Conservation (phyloP, 768 basidiomycete genomes). For the Leccinum aurantiacum region DNA sequence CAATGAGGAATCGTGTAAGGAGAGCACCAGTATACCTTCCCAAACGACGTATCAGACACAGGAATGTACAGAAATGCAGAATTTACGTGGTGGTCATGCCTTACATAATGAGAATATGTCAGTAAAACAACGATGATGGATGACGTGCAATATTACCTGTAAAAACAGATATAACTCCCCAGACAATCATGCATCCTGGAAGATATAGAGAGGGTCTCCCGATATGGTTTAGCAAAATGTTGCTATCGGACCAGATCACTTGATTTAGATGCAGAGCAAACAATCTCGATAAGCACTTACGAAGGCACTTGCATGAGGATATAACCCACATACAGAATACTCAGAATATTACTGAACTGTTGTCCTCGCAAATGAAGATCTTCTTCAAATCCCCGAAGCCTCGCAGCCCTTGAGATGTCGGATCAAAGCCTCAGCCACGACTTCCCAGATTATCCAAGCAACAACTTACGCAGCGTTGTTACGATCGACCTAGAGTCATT, state of each 20-base stretch:
- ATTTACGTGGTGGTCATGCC: conserved; percentile 43
- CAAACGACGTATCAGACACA: conserved; percentile 2
- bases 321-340: conserved; percentile 70
- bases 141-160: conserved; percentile 40
- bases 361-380: conserved; percentile 62
- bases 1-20: conserved; percentile 72
- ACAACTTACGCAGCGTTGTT: conserved; percentile 62
- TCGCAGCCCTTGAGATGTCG: conserved; percentile 53
- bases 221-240: conserved; percentile 67
- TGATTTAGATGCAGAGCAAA: background rate
- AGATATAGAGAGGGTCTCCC: conserved; percentile 71
- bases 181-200: conserved; percentile 64
- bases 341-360: conserved; percentile 67
- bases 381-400: conserved; percentile 67
- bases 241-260: conserved; percentile 40
- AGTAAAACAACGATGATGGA: background rate
- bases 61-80: background rate
- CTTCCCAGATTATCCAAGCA: background rate
- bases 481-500: conserved; percentile 54
- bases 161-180: conserved; percentile 61
- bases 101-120: conserved; percentile 15
- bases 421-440: background rate
- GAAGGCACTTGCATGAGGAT: conserved; percentile 80
- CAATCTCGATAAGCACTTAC: conserved; percentile 37
- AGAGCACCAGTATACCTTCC: conserved; percentile 63